phyloP scores from a whole-genome alignment of 768 basidiomycete genomes.

The Clitopilus passeckerianus region DNA sequence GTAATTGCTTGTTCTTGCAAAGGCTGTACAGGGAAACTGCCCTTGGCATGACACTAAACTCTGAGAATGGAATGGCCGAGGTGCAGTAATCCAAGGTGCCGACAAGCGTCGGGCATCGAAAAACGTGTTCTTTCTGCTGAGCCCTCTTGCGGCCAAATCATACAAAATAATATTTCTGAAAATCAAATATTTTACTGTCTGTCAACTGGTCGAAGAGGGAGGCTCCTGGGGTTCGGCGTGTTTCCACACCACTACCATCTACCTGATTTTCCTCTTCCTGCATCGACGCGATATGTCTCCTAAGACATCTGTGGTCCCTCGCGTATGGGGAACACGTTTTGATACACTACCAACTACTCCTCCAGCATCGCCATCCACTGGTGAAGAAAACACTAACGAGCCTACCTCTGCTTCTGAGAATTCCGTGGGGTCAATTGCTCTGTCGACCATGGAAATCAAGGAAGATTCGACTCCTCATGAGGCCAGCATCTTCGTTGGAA shows the following conservation, averaged over 20 bases:
- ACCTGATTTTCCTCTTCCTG: constrained; percentile 15
- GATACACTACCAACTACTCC: constrained; percentile 55
- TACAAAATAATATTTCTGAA: not conserved
- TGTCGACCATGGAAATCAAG: constrained; percentile 20
- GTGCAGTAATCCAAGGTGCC: not conserved
- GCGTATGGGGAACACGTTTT: constrained; percentile 71
- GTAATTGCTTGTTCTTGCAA: not conserved
- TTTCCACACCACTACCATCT: constrained; percentile 7
- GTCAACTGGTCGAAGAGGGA: not conserved
- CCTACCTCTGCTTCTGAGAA: constrained; percentile 9
- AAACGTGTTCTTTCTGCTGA: not conserved
- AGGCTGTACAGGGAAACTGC: not conserved
- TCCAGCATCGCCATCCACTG: constrained; percentile 31
- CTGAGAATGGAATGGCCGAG: not conserved
- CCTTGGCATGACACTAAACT: not conserved
- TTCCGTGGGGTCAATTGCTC: constrained; percentile 17
- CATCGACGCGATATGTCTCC: constrained; percentile 35
- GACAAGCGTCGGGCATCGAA: not conserved
- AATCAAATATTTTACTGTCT: not conserved
- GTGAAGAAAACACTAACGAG: constrained; percentile 10
- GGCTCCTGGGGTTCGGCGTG: constrained; percentile 4
- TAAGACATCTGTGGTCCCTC: constrained; percentile 30
- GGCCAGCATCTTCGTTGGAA: constrained; percentile 82
- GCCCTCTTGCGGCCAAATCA: no score
- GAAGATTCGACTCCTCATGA: constrained; percentile 60